Evolutionary conservation across 202 grass and related monocot genomes (phyloP), one percentile per base, ranked within the genome.

Genomic region (Digitaria exilis): DNA sequence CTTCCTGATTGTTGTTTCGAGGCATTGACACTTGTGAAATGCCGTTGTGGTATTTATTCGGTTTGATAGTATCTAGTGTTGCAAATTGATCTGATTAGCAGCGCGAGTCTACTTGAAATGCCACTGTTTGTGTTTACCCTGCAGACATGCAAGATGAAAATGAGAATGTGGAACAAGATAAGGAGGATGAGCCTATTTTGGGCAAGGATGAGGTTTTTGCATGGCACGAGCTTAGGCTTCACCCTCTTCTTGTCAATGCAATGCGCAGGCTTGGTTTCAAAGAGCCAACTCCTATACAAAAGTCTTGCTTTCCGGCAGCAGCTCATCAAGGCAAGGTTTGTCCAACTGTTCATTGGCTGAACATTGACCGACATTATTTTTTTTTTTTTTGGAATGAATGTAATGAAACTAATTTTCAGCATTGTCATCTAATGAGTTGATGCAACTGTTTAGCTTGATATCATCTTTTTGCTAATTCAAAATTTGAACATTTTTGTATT

Each of bases 271-370:
- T 96, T 43, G 93, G 93, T 71, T 98, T 98, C 77, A 98, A 79
- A 80, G 96, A 98, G 66, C 91, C 96, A 25, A 98, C 93, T 26
- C 93, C 96, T 48, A 94, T 98, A 82, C 96, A 98, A 7, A 98
- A 90, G 83, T 88, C 85, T 69, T 96, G 85, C 77, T 92, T 98
- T 89, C 96, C 93, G 60, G 87, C 89, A 76, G 91, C 93, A 73
- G 92, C 93, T 69, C 96, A 98, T 89, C 96, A 96, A 84, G 96
- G 96, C 69, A 98, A 98, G 96, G 96, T 98, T 87, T 65, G 85
- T 87, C 32, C 78, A 41, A 48, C 16, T 82, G 41, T 65, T 77
- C 35, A 19, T 19, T 12, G 5, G 26, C 22, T 17, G 24, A 21
- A 28, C 42, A 54, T 70, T 84, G 42, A 4, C 24, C 69, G 64